These are phyloP conservation scores for apple (Malus domestica) DNA, from an alignment of 306 rosid genomes.

Conservation along the genomic window DNA sequence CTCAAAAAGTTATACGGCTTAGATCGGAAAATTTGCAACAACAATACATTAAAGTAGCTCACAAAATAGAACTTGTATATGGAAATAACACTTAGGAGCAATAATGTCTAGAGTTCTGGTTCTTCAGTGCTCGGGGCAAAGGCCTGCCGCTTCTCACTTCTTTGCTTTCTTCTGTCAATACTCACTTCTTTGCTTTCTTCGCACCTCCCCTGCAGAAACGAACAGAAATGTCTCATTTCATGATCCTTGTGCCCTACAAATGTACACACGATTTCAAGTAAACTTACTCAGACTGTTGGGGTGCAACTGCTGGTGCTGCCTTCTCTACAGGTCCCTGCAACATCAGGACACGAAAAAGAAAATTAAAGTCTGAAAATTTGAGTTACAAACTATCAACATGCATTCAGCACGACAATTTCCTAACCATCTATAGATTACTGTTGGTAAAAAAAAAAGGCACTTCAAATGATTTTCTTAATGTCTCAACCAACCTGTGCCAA, in stretches of 20 bases:
- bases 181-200: slow-evolving; percentile 43
- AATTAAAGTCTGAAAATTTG: not conserved
- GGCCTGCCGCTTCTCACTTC: slow-evolving; percentile 25
- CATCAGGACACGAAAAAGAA: not conserved
- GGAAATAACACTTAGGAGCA: not conserved
- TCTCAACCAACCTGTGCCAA: slow-evolving; percentile 26
- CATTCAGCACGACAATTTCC: too few species aligned
- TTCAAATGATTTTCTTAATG: not conserved
- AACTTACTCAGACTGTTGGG: slow-evolving; percentile 34
- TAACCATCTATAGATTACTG: not conserved
- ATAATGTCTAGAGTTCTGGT: not conserved
- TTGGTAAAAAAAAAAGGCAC: too few species aligned
- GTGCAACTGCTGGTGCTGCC: slow-evolving; percentile 25
- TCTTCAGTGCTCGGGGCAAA: not conserved
- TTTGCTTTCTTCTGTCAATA: slow-evolving; percentile 24
- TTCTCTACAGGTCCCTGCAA: slow-evolving; percentile 43
- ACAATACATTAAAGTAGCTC: not conserved
- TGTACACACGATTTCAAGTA: not conserved
- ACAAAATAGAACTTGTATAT: slow-evolving; percentile 2
- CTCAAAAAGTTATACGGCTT: slow-evolving; percentile 10
- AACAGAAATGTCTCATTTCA: not conserved
- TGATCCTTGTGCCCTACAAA: not conserved
- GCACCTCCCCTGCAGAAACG: slow-evolving; percentile 16
- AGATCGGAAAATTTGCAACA: slow-evolving; percentile 9
- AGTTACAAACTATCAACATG: not conserved